Evolutionary conservation across 2,329 filamentous ascomycete species (phyloP), one percentile per base, ranked within the genome.

Genomic region (Diaporthe nobilis): DNA sequence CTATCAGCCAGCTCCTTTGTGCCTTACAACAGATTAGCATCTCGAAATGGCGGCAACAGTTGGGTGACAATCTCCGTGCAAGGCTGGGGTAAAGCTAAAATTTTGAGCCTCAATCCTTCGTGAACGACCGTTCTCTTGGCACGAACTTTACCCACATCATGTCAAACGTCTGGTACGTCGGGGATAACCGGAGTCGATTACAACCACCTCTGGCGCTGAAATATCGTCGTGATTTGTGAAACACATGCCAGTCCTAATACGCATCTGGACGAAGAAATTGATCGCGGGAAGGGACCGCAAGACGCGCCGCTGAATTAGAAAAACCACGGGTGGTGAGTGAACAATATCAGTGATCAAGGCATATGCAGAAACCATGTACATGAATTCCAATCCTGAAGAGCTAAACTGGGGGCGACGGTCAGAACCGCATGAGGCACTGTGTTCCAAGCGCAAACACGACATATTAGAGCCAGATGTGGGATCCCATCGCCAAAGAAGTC

Each of bases 401-500:
- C 65, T 70, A 70, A 70, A 55, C 34, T 70, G 65, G 65, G 37
- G 65, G 34, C 49, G 65, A 42, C 28, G 34, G 34, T 25, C n/a
- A 42, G 20, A 20, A 42, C 49, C 47, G 51, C 65, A 31, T 31
- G 8, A 25, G 65, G 34, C n/a, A 42, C 47, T 53, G 44, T 20
- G 22, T 53, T 51, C 34, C 47, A 25, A 55, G 49, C 13, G 25
- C 34, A 53, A 28, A 39, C 65, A 39, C 22, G 49, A 42, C 34
- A 25, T 13, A 31, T 39, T 42, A 39, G 47, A 42, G 47, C 44
- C 22, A 55, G 22, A 70, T 39, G 47, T 44, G 49, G 47, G 25
- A 34, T 31, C 34, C 58, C 47, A 31, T 65, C 71, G 51, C 58
- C 71, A 67, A 73, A 61, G 71, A 73, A 73, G 51, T 39, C 34